A percentile compares a stretch with the other conserved stretches of the same genome.
Evolutionary conservation across 495 filamentous ascomycete species (phyloP).

Genomic region (Cudoniella acicularis): DNA sequence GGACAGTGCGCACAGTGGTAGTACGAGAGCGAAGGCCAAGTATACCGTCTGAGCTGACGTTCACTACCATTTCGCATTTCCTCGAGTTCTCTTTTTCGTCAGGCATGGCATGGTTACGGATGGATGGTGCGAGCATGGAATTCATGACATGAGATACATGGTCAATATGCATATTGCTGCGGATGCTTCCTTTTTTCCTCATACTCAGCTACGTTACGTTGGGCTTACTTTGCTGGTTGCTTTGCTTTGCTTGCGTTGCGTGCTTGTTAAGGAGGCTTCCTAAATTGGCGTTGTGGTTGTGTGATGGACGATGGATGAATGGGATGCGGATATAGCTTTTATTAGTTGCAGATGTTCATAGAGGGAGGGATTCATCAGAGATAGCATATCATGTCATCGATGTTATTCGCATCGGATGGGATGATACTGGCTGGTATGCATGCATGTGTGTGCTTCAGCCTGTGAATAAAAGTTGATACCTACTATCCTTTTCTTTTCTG

Average conservation of each 20-base stretch:
- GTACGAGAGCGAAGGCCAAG: conserved; percentile 94
- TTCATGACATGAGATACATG: not conserved
- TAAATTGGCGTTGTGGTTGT: not conserved
- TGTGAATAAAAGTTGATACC: not conserved
- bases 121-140: not conserved
- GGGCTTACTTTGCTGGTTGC: not conserved
- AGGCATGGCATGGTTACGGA: not conserved
- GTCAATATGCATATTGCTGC: not conserved
- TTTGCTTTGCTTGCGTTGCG: not conserved
- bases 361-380: too few relatives aligned
- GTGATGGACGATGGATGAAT: not conserved
- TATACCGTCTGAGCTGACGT: conserved; percentile 60
- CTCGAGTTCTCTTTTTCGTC: not conserved
- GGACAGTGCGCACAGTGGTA: conserved; percentile 85
- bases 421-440: not conserved
- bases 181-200: not conserved
- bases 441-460: too few relatives aligned
- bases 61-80: not conserved
- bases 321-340: not conserved
- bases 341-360: not conserved
- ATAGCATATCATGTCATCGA: too few relatives aligned
- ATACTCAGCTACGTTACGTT: too few relatives aligned
- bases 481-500: not conserved
- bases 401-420: not conserved
- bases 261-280: not conserved